Percentiles rank a stretch among this genome's conserved stretches.
These are phyloP conservation scores for Boletus rufocinnamomeus DNA, from an alignment of 768 basidiomycete species.

Conservation along the genomic window DNA sequence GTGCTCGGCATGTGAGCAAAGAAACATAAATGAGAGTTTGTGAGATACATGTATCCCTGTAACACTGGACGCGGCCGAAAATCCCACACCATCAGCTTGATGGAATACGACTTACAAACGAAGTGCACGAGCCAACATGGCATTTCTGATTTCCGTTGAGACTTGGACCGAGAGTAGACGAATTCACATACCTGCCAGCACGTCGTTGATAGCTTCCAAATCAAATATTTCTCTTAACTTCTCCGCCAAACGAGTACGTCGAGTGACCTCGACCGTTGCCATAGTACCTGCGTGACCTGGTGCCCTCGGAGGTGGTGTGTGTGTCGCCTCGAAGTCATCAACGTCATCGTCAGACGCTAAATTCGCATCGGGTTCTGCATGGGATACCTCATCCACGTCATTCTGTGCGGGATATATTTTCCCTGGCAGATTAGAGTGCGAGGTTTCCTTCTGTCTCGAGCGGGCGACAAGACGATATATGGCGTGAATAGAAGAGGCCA, in stretches of 20 bases:
- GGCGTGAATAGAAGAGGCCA: constrained; percentile 86
- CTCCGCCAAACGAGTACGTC: constrained; percentile 75
- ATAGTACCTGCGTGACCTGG: no score
- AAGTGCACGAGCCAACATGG: constrained; percentile 92
- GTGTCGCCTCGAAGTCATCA: constrained; percentile 59
- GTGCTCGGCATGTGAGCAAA: constrained; percentile 91
- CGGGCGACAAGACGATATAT: constrained; percentile 81
- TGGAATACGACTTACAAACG: constrained; percentile 61
- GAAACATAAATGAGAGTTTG: constrained; percentile 92
- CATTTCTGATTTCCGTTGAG: constrained; percentile 59
- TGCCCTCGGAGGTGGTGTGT: no score
- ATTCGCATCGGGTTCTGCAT: constrained; percentile 37
- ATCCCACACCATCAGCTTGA: not conserved
- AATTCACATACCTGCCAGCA: constrained; percentile 66
- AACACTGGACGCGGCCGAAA: constrained; percentile 55
- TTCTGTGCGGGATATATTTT: constrained; percentile 11
- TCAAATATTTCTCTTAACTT: constrained; percentile 91
- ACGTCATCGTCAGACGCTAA: constrained; percentile 49
- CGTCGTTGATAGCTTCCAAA: constrained; percentile 77
- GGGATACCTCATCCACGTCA: constrained; percentile 35
- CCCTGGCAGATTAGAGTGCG: constrained; percentile 20
- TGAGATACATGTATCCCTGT: constrained; percentile 97
- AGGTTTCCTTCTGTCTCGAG: constrained; percentile 46
- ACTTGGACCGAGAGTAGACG: not conserved
- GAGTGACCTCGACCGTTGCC: no score